Conservation (phyloP, 345 rosid species). For the Balakata baccata region DNA sequence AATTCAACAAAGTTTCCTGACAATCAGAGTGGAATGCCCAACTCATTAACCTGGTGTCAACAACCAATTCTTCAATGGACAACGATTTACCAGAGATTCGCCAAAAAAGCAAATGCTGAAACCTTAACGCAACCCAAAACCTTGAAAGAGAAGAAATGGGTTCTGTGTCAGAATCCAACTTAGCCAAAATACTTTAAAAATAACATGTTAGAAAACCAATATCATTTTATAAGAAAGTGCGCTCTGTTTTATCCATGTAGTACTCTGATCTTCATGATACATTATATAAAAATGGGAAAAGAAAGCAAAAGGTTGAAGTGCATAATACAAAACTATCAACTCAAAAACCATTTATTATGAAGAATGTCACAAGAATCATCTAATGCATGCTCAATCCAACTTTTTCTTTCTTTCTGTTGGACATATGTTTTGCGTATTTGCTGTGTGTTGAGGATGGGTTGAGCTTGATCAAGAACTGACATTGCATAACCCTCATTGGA, state of each 20-base stretch:
- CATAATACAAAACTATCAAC: background rate
- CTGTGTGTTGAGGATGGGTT: background rate
- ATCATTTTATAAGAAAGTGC: background rate
- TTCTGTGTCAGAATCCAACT: constrained; percentile 20
- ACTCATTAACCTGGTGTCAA: constrained; percentile 59
- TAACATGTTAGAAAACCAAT: background rate
- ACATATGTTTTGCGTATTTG: background rate
- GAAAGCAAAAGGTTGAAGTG: background rate
- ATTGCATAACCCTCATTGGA: background rate
- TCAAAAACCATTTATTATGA: background rate
- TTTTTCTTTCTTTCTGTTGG: background rate
- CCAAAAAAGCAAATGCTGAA: constrained; percentile 54
- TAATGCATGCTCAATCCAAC: background rate
- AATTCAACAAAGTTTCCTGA: constrained; percentile 63
- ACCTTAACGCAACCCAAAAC: constrained; percentile 81
- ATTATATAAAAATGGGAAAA: background rate
- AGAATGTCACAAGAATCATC: background rate
- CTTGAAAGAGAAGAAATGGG: constrained; percentile 37
- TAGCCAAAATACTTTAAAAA: background rate
- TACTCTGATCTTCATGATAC: background rate
- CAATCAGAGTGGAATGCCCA: constrained; percentile 97
- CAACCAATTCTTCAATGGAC: constrained; percentile 54
- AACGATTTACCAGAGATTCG: constrained; percentile 59
- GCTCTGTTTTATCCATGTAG: background rate
- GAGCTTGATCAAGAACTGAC: background rate